These are phyloP conservation scores for Trichophaea hybrida DNA, from an alignment of 2,329 filamentous ascomycete species.

Conservation along the genomic window DNA sequence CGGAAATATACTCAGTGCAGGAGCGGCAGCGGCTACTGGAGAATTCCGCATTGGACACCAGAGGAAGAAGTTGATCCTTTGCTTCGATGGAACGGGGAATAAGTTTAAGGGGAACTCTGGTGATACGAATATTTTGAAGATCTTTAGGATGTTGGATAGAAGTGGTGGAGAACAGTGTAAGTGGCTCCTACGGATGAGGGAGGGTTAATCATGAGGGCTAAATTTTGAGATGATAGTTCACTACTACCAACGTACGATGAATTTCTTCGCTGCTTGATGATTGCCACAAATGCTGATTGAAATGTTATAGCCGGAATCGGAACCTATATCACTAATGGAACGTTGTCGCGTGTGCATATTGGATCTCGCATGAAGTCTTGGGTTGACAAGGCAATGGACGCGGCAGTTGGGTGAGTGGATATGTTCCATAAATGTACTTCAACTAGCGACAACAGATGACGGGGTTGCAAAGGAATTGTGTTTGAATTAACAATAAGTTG, in stretches of 20 bases:
- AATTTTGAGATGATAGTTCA: conserved; percentile 10
- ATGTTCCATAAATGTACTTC: background rate
- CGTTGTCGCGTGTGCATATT: conserved; percentile 28
- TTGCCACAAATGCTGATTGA: background rate
- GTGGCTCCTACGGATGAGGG: conserved; percentile 16
- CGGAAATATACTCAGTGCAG: background rate
- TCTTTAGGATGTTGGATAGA: conserved; percentile 55
- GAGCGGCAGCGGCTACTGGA: background rate
- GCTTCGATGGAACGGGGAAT: conserved; percentile 51
- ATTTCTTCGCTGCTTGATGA: background rate
- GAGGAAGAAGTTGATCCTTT: conserved; percentile 33
- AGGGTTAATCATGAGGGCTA: background rate
- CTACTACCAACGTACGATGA: conserved; percentile 46
- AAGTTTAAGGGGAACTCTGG: conserved; percentile 49
- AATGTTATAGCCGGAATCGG: conserved; percentile 47
- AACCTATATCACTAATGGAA: conserved; percentile 51
- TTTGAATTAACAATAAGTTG: background rate
- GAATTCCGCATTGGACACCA: background rate
- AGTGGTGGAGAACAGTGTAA: conserved; percentile 45
- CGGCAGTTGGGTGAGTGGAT: conserved; percentile 47
- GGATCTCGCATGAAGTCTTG: conserved; percentile 46
- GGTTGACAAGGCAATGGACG: conserved; percentile 62
- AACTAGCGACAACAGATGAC: background rate
- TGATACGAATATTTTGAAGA: conserved; percentile 54
- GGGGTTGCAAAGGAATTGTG: no score